Conservation (phyloP, 2,329 filamentous ascomycete species). For the Sporothrix humicola region DNA sequence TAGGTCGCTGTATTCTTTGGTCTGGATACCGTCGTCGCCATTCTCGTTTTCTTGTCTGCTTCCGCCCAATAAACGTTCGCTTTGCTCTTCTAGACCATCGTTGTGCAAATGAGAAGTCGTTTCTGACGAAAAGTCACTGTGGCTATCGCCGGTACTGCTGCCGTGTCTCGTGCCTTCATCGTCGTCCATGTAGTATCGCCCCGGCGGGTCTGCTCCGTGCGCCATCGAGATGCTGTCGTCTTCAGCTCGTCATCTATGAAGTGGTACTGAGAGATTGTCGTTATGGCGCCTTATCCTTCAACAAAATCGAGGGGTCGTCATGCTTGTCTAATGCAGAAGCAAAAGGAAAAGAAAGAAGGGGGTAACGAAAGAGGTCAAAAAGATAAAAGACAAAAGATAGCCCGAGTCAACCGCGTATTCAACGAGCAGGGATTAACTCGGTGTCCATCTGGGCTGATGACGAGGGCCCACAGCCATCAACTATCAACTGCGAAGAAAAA, state of each 20-base stretch:
- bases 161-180: neutral
- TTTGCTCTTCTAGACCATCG: neutral
- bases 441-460: slow-evolving; percentile 15
- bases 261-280: neutral
- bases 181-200: slow-evolving; percentile 6
- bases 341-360: neutral
- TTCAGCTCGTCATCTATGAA: slow-evolving; percentile 2
- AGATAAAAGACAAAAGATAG: neutral
- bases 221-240: neutral
- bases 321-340: neutral
- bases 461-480: neutral
- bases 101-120: neutral
- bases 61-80: neutral
- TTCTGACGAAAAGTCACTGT: neutral
- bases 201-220: slow-evolving; percentile 3
- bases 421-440: slow-evolving; percentile 2
- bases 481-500: neutral
- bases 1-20: neutral
- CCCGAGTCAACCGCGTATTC: neutral
- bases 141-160: neutral
- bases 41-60: neutral
- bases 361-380: neutral
- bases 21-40: neutral
- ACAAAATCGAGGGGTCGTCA: neutral
- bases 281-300: neutral